Evolutionary conservation across 1,139 yeast genomes (phyloP), one percentile per base, ranked within the genome.

Genomic region (Candida anutae): DNA sequence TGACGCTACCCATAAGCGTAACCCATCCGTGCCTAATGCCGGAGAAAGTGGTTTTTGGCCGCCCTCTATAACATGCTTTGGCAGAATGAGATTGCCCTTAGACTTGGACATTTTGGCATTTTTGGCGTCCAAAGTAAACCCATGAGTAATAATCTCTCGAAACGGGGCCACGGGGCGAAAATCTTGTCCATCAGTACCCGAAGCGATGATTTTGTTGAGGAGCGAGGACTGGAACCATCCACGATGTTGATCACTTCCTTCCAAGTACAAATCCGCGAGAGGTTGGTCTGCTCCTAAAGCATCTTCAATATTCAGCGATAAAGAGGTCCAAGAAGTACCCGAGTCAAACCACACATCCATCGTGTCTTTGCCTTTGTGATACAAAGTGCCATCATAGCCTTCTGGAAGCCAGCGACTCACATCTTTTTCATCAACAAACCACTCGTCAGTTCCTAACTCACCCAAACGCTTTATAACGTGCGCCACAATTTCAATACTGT

Each of bases 321-420:
- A 60, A 24, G 75, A 72, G 5, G 78, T 72, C 98, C 98, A 90
- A 20, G 94, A 79, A 1, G 94, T 76, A 0, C 99, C 99, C 22
- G 95, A 83, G 50, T 90, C 99, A 58, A 90, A 88, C 99, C 99
- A 90, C 6, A 90, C 98, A 54, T 90, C 99, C 88, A 90, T 82
- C 0, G 98, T 90, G 43, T 93, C 98, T 28, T 63, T 70, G 1
- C 95, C 90, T 42, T 84, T 80, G 16, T 48, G 40, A 38, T 64
- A 79, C 2, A 55, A 40, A 3, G 48, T 34, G 0, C 77, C 76
- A 10, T 62, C 47, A 2, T 53, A 37, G 3, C 41, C 28, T 5
- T 44, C 46, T 0, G 96, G 95, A 13, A 90, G 53, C 96, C 97
- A 90, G 33, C 76, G 66, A 11, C 62, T 45, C 33, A 79, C 62